A percentile compares a stretch with the other conserved stretches of the same genome.
These are phyloP conservation scores for Trichoderma guizhouense DNA, from an alignment of 2,329 filamentous ascomycete species.

Conservation along the genomic window DNA sequence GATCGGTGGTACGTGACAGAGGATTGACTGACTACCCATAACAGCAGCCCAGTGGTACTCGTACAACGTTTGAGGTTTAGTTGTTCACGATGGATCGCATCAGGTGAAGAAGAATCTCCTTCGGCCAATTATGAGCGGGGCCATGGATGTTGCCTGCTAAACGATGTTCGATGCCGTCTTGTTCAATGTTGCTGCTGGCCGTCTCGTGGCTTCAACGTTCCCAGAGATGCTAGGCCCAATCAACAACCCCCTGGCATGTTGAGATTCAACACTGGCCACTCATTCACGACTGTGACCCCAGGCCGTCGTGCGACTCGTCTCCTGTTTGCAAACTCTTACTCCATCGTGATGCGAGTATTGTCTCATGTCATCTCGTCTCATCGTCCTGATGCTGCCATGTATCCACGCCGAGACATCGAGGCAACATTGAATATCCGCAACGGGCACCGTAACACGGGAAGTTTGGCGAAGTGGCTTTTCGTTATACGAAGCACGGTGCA, in stretches of 20 bases:
- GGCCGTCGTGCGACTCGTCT: conserved; percentile 7
- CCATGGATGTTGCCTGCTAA: neutral
- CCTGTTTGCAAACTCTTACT: neutral
- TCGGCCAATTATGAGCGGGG: neutral
- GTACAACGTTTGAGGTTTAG: neutral
- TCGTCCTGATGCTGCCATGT: neutral
- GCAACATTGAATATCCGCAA: conserved; percentile 11
- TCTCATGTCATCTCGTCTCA: conserved; percentile 6
- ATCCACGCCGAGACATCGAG: neutral
- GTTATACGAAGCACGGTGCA: neutral
- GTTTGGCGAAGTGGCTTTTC: neutral
- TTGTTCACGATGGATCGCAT: neutral
- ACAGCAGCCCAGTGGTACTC: too few relatives aligned
- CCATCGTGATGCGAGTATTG: neutral
- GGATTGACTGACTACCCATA: neutral
- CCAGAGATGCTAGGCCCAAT: neutral
- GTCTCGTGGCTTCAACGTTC: conserved; percentile 9
- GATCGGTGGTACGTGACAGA: conserved; percentile 8
- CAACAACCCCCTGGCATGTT: neutral
- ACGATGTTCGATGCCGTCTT: neutral
- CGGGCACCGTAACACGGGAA: neutral
- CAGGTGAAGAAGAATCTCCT: neutral
- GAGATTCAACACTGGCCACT: neutral
- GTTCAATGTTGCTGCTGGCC: neutral
- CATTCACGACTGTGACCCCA: neutral